Evolutionary conservation across 768 basidiomycete genomes (phyloP), one percentile per base, ranked within the genome.

Genomic region (Rhodosporidiobolus odoratus): DNA sequence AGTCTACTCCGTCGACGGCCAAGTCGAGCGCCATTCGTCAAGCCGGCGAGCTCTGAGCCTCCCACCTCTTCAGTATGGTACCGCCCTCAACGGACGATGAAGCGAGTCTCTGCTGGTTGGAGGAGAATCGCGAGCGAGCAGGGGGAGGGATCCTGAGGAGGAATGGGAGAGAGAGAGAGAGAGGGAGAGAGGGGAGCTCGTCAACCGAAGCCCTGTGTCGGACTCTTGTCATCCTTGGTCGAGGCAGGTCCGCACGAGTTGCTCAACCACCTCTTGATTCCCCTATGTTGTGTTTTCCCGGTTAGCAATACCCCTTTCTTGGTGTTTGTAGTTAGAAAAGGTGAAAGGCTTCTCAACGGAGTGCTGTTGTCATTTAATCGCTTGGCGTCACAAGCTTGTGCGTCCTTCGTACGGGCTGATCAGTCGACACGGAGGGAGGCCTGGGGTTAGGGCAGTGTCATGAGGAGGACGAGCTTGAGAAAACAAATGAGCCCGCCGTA

Each of bases 181-280:
- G 27, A 30, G 30, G 37, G 16, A 23, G 19, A 34, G 34, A 35
- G 32, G 54, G 34, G 12, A 3, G 48, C 50, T 59, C 57, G 38
- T 66, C 65, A 66, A 66, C 65, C 65, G 65, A 66, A 66, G 57
- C 57, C n/a, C n/a, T n/a, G n/a, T n/a, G n/a, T n/a, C n/a, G n/a
- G n/a, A n/a, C n/a, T n/a, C n/a, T n/a, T n/a, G n/a, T n/a, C n/a
- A n/a, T n/a, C n/a, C n/a, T n/a, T n/a, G n/a, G n/a, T 7, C 17
- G n/a, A 9, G n/a, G 21, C 12, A 58, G 15, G 25, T n/a, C 6
- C 3, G 25, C 21, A 13, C 27, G 10, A 15, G 57, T 6, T 58
- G 57, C 40, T 58, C 57, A 58, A 58, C 57, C 57, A 58, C 32
- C 54, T 19, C 34, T 17, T 9, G 9, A 53, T 32, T 9, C 43